phyloP scores from a whole-genome alignment of 2,329 filamentous ascomycete genomes.

The Furcasterigmium sp. region DNA sequence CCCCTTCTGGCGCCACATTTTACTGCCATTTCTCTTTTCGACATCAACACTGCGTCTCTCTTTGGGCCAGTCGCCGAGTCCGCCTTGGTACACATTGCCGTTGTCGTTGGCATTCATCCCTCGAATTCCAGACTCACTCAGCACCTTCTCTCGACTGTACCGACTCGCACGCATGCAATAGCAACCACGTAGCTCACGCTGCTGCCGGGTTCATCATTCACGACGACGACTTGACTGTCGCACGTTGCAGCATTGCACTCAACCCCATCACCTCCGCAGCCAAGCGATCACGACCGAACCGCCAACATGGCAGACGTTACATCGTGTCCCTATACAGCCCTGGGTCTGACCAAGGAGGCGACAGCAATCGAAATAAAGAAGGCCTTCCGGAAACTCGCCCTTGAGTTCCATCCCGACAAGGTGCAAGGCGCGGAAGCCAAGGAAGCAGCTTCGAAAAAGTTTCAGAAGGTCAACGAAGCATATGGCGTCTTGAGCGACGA shows the following conservation, averaged over 20 bases:
- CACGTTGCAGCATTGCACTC: conserved; percentile 5
- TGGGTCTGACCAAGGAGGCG: conserved; percentile 70
- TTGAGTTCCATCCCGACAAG: conserved; percentile 90
- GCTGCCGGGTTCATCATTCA: background rate
- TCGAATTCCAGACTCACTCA: background rate
- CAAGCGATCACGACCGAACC: background rate
- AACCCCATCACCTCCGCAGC: conserved; percentile 4
- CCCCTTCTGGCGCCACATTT: conserved; percentile 7
- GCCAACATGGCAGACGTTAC: conserved; percentile 44
- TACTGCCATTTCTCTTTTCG: background rate
- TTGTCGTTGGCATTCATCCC: background rate
- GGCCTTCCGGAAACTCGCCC: conserved; percentile 78
- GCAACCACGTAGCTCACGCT: background rate
- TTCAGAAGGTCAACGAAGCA: conserved; percentile 86
- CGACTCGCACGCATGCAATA: background rate
- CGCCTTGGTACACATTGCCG: background rate
- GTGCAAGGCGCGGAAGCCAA: conserved; percentile 74
- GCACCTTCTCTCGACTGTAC: background rate
- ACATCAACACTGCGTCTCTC: background rate
- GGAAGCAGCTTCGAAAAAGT: conserved; percentile 75
- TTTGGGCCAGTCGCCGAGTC: background rate
- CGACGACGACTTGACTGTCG: conserved; percentile 2
- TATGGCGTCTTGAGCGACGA: conserved; percentile 88
- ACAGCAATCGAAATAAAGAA: conserved; percentile 67
- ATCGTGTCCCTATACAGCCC: conserved; percentile 72